Conservation (phyloP, 176 grass and related monocot species). For the Tillandsia leiboldiana region DNA sequence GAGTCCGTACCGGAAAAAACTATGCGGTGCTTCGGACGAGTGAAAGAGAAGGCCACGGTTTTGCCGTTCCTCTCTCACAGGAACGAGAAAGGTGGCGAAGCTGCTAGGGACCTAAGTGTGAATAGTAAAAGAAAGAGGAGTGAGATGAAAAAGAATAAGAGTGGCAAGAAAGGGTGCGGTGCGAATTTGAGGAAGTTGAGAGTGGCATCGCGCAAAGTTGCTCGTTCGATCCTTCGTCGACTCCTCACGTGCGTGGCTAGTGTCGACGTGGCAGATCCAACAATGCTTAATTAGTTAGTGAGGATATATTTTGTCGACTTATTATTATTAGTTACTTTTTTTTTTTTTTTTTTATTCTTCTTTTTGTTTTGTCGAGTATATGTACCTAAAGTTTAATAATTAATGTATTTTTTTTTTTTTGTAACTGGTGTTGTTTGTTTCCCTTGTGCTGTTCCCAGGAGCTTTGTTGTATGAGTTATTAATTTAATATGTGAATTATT, state of each 20-base stretch:
- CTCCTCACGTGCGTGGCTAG: slow-evolving; percentile 60
- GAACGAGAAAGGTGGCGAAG: neutral
- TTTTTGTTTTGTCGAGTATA: too few relatives aligned
- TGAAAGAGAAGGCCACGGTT: slow-evolving; percentile 42
- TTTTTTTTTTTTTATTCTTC: neutral
- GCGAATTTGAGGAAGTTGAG: slow-evolving; percentile 36
- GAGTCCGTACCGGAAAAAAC: slow-evolving; percentile 79
- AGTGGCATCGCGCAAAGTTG: slow-evolving; percentile 37
- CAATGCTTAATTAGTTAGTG: neutral
- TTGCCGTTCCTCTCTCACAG: slow-evolving; percentile 37
- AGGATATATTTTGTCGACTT: neutral
- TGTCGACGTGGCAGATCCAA: slow-evolving; percentile 54
- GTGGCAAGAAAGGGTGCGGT: slow-evolving; percentile 19
- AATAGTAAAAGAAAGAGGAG: slow-evolving; percentile 4
- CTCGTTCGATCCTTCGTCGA: slow-evolving; percentile 43
- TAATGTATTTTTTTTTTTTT: too few relatives aligned
- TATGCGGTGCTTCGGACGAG: slow-evolving; percentile 48
- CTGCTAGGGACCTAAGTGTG: neutral
- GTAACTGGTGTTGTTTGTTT: too few relatives aligned
- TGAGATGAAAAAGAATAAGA: slow-evolving; percentile 12
- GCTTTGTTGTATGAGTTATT: too few relatives aligned
- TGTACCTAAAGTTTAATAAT: too few relatives aligned
- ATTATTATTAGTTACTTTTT: neutral
- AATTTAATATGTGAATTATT: too few relatives aligned
- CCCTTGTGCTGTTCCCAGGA: too few relatives aligned